A percentile compares a stretch with the other conserved stretches of the same genome.
Evolutionary conservation across 2,329 filamentous ascomycete genomes (phyloP).

Genomic region (Sarocladium kiliense): DNA sequence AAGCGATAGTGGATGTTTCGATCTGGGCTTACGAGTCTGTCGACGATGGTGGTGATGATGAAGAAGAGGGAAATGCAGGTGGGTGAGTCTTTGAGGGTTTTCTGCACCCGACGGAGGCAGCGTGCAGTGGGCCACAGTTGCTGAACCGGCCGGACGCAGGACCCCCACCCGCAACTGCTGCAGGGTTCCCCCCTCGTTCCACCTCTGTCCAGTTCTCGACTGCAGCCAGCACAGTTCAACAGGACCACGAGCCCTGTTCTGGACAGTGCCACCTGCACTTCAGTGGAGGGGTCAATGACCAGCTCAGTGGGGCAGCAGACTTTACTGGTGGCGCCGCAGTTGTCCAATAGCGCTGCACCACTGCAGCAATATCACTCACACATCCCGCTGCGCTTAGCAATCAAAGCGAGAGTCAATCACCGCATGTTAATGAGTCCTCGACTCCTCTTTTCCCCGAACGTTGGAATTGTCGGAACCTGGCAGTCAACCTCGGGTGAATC

Average conservation of each 20-base stretch:
- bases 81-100: slow-evolving; percentile 9
- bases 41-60: slow-evolving; percentile 3
- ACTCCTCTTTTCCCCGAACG: background rate
- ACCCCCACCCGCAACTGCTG: slow-evolving; percentile 1
- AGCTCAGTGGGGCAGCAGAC: background rate
- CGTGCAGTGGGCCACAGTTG: slow-evolving; percentile 1
- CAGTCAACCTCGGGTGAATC: background rate
- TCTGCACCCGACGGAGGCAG: background rate
- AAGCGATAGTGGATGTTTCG: background rate
- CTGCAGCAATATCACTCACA: background rate
- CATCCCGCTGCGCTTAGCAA: slow-evolving; percentile 1
- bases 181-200: slow-evolving; percentile 1
- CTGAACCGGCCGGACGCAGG: background rate
- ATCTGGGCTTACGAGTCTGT: too few relatives aligned
- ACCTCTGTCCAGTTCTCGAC: background rate
- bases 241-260: too few relatives aligned
- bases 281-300: slow-evolving; percentile 4
- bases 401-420: background rate
- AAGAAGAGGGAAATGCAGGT: background rate
- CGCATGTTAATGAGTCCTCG: background rate
- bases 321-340: background rate
- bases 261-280: background rate
- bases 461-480: background rate
- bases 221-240: background rate
- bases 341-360: background rate